These are phyloP conservation scores for Prunus mira DNA, from an alignment of 306 rosid species.

Conservation along the genomic window DNA sequence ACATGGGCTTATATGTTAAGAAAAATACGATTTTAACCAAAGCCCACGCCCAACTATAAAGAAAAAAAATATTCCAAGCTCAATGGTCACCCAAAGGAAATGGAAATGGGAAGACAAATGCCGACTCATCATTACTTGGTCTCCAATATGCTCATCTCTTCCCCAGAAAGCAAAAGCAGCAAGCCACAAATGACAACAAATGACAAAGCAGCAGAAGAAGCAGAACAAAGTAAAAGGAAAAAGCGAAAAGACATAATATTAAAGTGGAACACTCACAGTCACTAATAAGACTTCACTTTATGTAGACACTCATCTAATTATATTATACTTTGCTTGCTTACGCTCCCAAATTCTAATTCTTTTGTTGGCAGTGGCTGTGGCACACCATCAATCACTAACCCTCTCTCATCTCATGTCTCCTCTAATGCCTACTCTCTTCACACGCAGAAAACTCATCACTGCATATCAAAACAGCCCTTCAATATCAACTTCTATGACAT, in stretches of 20 bases:
- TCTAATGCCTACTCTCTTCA: conserved; percentile 18
- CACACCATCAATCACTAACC: conserved; percentile 9
- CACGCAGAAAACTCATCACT: too few species aligned
- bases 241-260: conserved; percentile 27
- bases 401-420: conserved; percentile 11
- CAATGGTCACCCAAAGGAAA: neutral
- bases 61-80: neutral
- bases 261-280: too few species aligned
- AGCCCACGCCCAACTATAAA: too few species aligned
- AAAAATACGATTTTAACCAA: too few species aligned
- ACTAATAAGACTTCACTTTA: too few species aligned
- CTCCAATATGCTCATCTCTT: conserved; percentile 9
- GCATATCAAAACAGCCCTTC: too few species aligned
- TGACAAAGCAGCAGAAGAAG: conserved; percentile 6
- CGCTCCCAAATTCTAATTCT: neutral
- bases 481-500: neutral
- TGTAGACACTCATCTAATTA: too few species aligned
- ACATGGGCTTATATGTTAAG: too few species aligned
- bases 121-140: conserved; percentile 16
- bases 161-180: conserved; percentile 43
- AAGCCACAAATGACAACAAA: neutral
- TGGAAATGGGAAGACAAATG: too few species aligned
- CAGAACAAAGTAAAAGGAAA: conserved; percentile 23
- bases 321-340: neutral
- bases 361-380: neutral